Evolutionary conservation across 2,329 filamentous ascomycete species (phyloP), one percentile per base, ranked within the genome.

Genomic region (Aspergillus quadricinctus): DNA sequence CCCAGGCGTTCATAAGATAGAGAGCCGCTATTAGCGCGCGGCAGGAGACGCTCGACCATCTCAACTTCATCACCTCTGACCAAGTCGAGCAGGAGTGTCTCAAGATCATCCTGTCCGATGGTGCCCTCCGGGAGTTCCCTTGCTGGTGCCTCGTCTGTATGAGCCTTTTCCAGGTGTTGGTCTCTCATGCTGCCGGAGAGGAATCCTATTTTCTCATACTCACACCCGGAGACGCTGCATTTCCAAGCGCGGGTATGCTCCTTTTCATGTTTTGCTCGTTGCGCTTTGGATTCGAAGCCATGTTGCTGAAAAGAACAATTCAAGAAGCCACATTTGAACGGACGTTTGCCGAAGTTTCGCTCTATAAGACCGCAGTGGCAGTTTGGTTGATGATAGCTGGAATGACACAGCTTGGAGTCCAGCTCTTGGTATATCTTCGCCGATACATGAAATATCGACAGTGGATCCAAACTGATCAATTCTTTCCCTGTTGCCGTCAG

Each of bases 241-340:
- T 45, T 54, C 53, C 53, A 54, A 11, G 48, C 1, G 11, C 31
- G 48, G 6, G 27, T 45, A 50, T 54, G 53, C 17, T 45, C 17
- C 21, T 50, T 11, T 19, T 50, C 53, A 35, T 54, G 53, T 28
- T 14, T 4, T 2, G 2, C n/a, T 10, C 23, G 48, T 31, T 31
- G 21, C 5, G 14, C 23, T 4, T 9, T 35, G 0, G 25, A 49
- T 25, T 50, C 37, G 10, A 54, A 54, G 2, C 53, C 53, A 25
- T 54, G 37, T 3, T 48, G 48, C 2, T 54, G 48, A 11, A 31
- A 54, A 41, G 48, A 43, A 35, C 53, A 54, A 23, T 37, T 54
- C 31, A 54, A 11, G 35, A 28, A 54, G 0, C 53, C 53, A n/a
- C 53, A 54, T 25, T 54, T 54, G 14, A 50, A 46, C 28, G 53